Base-by-base conservation (phyloP, 495 filamentous ascomycete species). In the Aspergillus bertholletiae region DNA sequence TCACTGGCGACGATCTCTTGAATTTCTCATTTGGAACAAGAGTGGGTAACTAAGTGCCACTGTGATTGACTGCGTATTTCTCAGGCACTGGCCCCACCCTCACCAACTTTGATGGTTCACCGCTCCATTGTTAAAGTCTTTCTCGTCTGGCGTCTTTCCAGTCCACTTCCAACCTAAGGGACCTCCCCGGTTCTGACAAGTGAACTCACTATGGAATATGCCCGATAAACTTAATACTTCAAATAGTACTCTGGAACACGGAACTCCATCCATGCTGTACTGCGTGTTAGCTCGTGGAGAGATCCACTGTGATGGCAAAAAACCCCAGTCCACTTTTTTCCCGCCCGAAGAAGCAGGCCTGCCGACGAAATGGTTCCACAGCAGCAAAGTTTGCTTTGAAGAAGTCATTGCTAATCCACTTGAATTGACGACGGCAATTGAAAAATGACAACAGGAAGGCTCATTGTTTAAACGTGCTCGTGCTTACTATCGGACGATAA, bases 271-370 rank as follows among this genome's bases (percentile, higher is more conserved):
- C n/a, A n/a, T n/a, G n/a, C n/a, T n/a, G n/a, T n/a, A n/a, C n/a
- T n/a, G n/a, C n/a, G n/a, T n/a, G n/a, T n/a, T n/a, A n/a, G n/a
- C n/a, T n/a, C n/a, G n/a, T n/a, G n/a, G n/a, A n/a, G n/a, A n/a
- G 26, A 32, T 51, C 48, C 48, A 51, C 48, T 18, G 20, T 40
- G 51, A 53, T 53, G 41, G 51, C 51, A 23, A 46, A 53, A 53
- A 20, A 23, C 5, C 13, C 9, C 15, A 15, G 23, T 39, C 48
- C 26, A 34, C 51, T 8, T 8, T 28, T 53, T 46, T 24, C 37
- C 46, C 27, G 37, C 51, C 51, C 51, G 43, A 53, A 53, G 51
- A 32, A 53, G 51, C 51, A 53, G 51, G 51, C 51, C 41, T 35
- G 51, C 51, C 51, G 51, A 53, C 26, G 17, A n/a, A 41, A 46